A percentile compares a stretch with the other conserved stretches of the same genome.
Evolutionary conservation across 257 asterid genomes (phyloP).

Genomic region (Perilla frutescens): DNA sequence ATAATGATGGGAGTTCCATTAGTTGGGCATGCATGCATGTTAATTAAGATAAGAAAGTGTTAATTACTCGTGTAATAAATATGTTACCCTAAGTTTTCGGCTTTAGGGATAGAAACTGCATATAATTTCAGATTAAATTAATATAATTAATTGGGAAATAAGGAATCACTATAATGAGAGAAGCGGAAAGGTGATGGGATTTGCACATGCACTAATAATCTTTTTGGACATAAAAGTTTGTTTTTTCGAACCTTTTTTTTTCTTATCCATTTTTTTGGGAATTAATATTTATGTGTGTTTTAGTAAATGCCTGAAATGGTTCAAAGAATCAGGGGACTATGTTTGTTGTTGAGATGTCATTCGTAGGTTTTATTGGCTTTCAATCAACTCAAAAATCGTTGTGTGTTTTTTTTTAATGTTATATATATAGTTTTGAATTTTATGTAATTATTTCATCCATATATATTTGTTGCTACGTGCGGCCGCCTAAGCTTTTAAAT

Average conservation of each 20-base stretch:
- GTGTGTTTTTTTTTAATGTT: not conserved
- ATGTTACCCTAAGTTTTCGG: constrained; percentile 46
- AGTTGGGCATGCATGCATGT: not conserved
- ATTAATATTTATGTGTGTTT: not conserved
- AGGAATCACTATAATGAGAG: constrained; percentile 34
- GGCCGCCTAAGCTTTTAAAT: not conserved
- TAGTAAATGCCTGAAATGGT: not conserved
- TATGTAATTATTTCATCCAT: not conserved
- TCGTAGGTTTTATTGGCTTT: constrained; percentile 19
- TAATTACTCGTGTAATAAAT: constrained; percentile 39
- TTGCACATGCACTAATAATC: constrained; percentile 29
- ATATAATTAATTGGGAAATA: constrained; percentile 12
- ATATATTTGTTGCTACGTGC: constrained; percentile 5
- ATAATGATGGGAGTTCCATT: constrained; percentile 32
- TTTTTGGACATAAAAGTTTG: constrained; percentile 20
- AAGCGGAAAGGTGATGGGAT: constrained; percentile 41
- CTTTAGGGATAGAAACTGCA: constrained; percentile 29
- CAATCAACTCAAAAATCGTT: not conserved
- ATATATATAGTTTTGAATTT: not conserved
- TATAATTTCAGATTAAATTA: not conserved
- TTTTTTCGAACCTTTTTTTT: not conserved
- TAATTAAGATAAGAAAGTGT: constrained; percentile 24
- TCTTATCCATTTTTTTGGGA: constrained; percentile 12
- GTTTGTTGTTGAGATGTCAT: constrained; percentile 41
- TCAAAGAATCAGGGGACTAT: constrained; percentile 32